A percentile compares a stretch with the other conserved stretches of the same genome.
Conservation (phyloP, 1,284 basidiomycete species). For the Microbotryomycetes sp. region DNA sequence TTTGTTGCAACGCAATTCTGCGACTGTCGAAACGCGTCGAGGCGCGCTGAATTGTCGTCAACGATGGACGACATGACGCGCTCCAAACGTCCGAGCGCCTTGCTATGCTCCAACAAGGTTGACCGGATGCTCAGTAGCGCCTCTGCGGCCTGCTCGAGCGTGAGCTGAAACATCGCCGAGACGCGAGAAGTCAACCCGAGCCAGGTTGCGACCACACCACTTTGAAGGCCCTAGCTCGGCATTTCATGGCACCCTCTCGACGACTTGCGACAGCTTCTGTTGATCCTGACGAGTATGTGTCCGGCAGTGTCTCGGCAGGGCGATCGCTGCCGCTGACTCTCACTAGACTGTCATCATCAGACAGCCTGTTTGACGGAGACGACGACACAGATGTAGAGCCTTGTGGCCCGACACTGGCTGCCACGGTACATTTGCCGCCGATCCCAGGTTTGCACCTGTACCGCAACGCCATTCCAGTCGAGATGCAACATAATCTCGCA, state of each 20-base stretch:
- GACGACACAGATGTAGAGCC: neutral
- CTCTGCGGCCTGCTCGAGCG: slow-evolving; percentile 2
- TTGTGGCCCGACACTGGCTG: too few relatives aligned
- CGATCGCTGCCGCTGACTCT: neutral
- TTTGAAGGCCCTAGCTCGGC: too few relatives aligned
- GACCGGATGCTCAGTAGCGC: slow-evolving; percentile 6
- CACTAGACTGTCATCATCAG: neutral
- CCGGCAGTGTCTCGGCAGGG: neutral
- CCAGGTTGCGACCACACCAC: too few relatives aligned
- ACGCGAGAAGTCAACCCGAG: too few relatives aligned
- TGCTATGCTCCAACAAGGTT: neutral
- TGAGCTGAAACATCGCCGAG: neutral
- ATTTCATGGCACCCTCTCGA: too few relatives aligned
- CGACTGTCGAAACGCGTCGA: slow-evolving; percentile 53
- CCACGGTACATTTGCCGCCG: neutral
- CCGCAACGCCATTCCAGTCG: slow-evolving; percentile 12
- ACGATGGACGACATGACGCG: slow-evolving; percentile 10
- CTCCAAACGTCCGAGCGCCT: slow-evolving; percentile 16
- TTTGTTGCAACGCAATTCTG: slow-evolving; percentile 72
- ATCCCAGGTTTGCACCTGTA: slow-evolving; percentile 27
- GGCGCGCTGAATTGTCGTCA: slow-evolving; percentile 13
- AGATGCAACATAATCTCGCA: slow-evolving; percentile 11
- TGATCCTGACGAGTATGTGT: neutral
- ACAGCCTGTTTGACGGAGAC: neutral
- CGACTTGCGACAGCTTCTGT: too few relatives aligned